Percentiles rank a stretch among this genome's conserved stretches.
These are phyloP conservation scores for Cutaneotrichosporon cutaneum DNA, from an alignment of 1,284 basidiomycete genomes.

Conservation along the genomic window DNA sequence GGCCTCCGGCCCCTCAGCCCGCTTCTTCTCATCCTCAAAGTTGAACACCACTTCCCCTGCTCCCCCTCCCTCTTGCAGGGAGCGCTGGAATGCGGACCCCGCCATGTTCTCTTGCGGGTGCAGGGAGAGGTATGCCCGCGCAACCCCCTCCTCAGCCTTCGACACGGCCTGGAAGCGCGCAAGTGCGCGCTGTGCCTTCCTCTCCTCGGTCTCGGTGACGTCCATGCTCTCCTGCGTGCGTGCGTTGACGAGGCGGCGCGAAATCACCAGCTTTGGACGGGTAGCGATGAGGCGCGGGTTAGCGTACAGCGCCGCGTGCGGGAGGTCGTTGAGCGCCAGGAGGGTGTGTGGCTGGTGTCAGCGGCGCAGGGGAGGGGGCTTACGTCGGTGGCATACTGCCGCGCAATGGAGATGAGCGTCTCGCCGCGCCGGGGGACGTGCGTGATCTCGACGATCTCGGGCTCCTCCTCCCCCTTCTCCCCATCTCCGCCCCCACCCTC, in stretches of 20 bases:
- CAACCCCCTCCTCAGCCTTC: slow-evolving; percentile 41
- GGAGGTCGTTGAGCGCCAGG: slow-evolving; percentile 38
- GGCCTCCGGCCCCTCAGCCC: slow-evolving; percentile 11
- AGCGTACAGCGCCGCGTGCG: slow-evolving; percentile 26
- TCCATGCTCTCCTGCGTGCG: background rate
- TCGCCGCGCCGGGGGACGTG: slow-evolving; percentile 35
- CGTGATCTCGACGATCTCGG: slow-evolving; percentile 35
- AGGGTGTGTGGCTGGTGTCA: slow-evolving; percentile 35
- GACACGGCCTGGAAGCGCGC: slow-evolving; percentile 49
- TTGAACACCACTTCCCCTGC: background rate
- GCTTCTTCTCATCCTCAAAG: background rate
- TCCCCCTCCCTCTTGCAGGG: background rate
- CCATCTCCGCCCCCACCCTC: too few species aligned
- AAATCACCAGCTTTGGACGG: slow-evolving; percentile 20
- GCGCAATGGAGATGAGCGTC: slow-evolving; percentile 37
- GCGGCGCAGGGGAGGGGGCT: slow-evolving; percentile 30
- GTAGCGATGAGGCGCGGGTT: slow-evolving; percentile 30
- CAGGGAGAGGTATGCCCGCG: slow-evolving; percentile 33
- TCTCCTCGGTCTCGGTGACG: slow-evolving; percentile 20
- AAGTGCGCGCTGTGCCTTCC: slow-evolving; percentile 31
- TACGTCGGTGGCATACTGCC: slow-evolving; percentile 42
- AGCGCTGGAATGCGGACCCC: background rate
- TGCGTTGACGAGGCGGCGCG: slow-evolving; percentile 17
- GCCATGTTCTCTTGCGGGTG: slow-evolving; percentile 9
- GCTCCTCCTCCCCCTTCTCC: slow-evolving; percentile 19